Conservation (phyloP, 768 basidiomycete species). For the Lactarius trivialis region DNA sequence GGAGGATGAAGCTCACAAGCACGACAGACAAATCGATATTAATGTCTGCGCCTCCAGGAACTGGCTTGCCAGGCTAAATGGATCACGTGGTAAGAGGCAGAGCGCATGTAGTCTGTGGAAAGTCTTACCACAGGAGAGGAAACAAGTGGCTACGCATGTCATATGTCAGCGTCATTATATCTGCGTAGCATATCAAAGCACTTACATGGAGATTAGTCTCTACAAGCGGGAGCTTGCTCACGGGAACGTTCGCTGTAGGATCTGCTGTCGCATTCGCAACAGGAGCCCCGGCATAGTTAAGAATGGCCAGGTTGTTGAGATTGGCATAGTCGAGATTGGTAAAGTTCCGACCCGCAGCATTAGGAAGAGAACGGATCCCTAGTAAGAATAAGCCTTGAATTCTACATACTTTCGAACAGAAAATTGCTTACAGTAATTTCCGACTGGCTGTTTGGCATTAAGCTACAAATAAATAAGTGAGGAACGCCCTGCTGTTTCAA, state of each 20-base stretch:
- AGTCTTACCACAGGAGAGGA: constrained; percentile 11
- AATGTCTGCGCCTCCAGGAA: constrained; percentile 25
- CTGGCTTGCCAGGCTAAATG: constrained; percentile 24
- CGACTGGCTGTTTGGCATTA: constrained; percentile 26
- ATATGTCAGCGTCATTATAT: not conserved
- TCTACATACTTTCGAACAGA: not conserved
- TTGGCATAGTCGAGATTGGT: constrained; percentile 21
- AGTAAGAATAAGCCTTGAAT: not conserved
- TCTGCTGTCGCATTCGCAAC: constrained; percentile 29
- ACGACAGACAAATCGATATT: constrained; percentile 20
- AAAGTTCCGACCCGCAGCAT: constrained; percentile 26
- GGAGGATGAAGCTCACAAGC: constrained; percentile 14
- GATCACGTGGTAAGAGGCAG: not conserved
- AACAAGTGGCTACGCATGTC: constrained; percentile 10
- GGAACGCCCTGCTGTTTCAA: not conserved
- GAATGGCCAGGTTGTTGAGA: constrained; percentile 35
- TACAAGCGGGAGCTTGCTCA: constrained; percentile 10
- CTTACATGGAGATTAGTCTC: constrained; percentile 6
- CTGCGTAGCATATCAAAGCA: not conserved
- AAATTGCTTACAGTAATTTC: constrained; percentile 37
- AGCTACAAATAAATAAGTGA: constrained; percentile 23
- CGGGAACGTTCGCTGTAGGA: constrained; percentile 7
- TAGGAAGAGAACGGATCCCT: constrained; percentile 24
- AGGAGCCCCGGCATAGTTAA: constrained; percentile 33
- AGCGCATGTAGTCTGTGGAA: too few species aligned